Percentiles rank a stretch among this genome's conserved stretches.
Evolutionary conservation across 139 green algal genomes (phyloP).

Genomic region (Mesotaenium endlicherianum): DNA sequence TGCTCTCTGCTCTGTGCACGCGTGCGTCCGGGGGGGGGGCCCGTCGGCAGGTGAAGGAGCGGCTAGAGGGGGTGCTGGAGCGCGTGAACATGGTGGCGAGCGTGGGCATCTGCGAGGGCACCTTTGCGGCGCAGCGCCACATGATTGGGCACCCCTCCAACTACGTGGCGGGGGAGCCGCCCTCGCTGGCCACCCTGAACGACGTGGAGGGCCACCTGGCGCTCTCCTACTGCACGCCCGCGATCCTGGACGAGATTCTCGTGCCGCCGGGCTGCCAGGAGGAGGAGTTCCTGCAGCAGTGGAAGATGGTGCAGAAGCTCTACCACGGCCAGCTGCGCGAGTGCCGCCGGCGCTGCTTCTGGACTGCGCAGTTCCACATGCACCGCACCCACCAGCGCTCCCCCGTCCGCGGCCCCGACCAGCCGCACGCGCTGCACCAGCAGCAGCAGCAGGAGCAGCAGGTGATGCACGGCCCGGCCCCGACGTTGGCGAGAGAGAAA

Average conservation of each 20-base stretch:
- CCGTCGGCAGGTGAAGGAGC: background rate
- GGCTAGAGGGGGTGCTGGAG: background rate
- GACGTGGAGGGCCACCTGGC: background rate
- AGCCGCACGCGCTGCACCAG: no score
- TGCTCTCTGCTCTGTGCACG: no score
- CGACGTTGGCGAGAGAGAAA: no score
- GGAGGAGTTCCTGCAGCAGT: slow-evolving; percentile 1
- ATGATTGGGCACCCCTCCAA: background rate
- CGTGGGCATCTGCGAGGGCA: background rate
- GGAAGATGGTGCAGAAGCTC: background rate
- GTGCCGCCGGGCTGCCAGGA: background rate
- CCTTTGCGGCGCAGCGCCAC: background rate
- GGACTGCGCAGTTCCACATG: slow-evolving; percentile 3
- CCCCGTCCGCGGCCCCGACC: no score
- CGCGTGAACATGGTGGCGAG: background rate
- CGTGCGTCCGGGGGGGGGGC: no score
- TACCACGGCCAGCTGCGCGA: background rate
- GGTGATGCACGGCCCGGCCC: no score
- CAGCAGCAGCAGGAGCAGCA: no score
- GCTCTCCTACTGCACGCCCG: background rate
- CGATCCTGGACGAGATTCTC: background rate
- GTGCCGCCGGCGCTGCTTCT: background rate
- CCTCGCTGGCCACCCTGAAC: background rate
- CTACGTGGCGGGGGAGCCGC: background rate
- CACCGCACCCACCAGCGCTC: no score